These are phyloP conservation scores for Pseudoscleropodium purum DNA, from an alignment of 225 moss, liverwort and hornwort genomes.

Conservation along the genomic window DNA sequence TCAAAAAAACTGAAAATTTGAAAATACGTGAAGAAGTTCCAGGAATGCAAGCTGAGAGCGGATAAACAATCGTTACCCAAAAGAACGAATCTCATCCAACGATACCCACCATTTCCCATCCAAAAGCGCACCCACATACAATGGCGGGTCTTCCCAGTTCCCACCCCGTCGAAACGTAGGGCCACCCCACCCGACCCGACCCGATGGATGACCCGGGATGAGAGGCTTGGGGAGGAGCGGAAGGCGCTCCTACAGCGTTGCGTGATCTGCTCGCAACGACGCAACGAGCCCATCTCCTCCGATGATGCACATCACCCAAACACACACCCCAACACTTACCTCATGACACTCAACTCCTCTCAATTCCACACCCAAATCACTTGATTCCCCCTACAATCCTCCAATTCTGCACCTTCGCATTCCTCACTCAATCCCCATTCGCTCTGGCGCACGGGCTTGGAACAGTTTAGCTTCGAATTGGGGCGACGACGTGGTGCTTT, in stretches of 20 bases:
- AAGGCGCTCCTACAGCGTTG: constrained; percentile 21
- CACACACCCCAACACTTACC: no score
- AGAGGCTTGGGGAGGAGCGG: constrained; percentile 19
- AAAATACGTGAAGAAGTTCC: not conserved
- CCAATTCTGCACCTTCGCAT: not conserved
- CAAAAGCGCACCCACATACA: not conserved
- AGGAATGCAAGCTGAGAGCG: not conserved
- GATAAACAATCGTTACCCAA: not conserved
- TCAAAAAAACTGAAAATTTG: not conserved
- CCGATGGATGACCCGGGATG: not conserved
- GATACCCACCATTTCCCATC: not conserved
- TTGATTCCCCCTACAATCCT: not conserved
- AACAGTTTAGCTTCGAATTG: not conserved
- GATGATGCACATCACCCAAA: not conserved
- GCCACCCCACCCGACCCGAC: not conserved
- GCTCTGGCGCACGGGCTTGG: not conserved
- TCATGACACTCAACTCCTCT: no score
- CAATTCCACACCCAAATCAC: not conserved
- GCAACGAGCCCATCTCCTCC: not conserved
- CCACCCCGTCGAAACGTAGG: not conserved
- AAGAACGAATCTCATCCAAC: not conserved
- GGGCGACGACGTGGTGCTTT: not conserved
- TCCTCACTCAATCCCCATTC: not conserved
- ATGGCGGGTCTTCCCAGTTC: not conserved
- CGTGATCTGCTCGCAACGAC: constrained; percentile 11